Percentiles rank a stretch among this genome's conserved stretches.
Evolutionary conservation across 148 eudicot genomes (phyloP).

Genomic region (Amaranthus palmeri): DNA sequence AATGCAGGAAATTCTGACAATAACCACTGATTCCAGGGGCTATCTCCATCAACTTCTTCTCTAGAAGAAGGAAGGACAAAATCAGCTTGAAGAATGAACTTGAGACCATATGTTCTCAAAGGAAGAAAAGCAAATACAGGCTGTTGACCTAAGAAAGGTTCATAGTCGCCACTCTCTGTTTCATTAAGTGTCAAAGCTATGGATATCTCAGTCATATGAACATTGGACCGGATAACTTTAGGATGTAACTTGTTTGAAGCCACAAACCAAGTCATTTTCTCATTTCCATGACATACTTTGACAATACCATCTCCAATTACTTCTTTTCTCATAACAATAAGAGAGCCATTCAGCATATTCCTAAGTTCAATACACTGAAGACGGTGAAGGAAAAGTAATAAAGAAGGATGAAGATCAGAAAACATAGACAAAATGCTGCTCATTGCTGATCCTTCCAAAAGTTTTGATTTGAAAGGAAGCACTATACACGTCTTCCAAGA

Average conservation of each 20-base stretch:
- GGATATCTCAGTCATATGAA: slow-evolving; percentile 71
- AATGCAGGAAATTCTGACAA: slow-evolving; percentile 78
- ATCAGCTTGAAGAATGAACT: slow-evolving; percentile 94
- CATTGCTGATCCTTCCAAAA: slow-evolving; percentile 43
- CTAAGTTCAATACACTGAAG: slow-evolving; percentile 71
- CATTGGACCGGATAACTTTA: slow-evolving; percentile 59
- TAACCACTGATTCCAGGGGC: slow-evolving; percentile 98
- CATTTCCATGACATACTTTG: slow-evolving; percentile 62
- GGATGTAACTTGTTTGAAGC: slow-evolving; percentile 59
- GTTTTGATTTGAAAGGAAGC: slow-evolving; percentile 72
- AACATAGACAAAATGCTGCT: slow-evolving; percentile 65
- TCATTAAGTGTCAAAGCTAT: slow-evolving; percentile 84
- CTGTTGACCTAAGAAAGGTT: slow-evolving; percentile 67
- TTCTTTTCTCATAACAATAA: slow-evolving; percentile 69
- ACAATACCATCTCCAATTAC: slow-evolving; percentile 69
- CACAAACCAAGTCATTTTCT: slow-evolving; percentile 80
- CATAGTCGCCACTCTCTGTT: slow-evolving; percentile 48
- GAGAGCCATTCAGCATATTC: slow-evolving; percentile 55
- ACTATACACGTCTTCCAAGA: slow-evolving; percentile 90
- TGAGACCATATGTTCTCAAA: slow-evolving; percentile 85
- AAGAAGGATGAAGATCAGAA: slow-evolving; percentile 89
- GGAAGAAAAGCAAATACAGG: slow-evolving; percentile 98
- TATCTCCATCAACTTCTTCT: slow-evolving; percentile 96
- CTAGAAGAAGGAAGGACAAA: slow-evolving; percentile 98
- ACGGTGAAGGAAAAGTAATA: slow-evolving; percentile 92